Base-by-base conservation (phyloP, 2,329 filamentous ascomycete species). In the Aspergillus ibericus region DNA sequence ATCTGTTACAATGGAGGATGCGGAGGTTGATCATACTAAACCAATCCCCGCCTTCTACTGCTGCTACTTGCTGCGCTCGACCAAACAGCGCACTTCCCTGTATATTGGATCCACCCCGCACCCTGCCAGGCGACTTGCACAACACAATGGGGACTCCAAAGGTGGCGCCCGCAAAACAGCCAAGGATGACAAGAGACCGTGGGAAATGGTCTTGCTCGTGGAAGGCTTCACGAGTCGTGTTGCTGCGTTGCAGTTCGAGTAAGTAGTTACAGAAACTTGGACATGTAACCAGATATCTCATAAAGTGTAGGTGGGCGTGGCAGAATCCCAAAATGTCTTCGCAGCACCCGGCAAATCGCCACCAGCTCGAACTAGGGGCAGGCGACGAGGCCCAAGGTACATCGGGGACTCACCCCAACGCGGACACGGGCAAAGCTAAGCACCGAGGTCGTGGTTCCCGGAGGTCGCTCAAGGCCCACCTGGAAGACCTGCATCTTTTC, bases 41-140 rank as follows among this genome's bases (percentile, higher is more conserved):
- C 80, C 82, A 0, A 91, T 98, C 20, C 93, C 93, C 9, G 88
- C 93, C 1, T 88, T 97, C 64, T 98, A 98, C 72, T 92, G 91
- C 66, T 96, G 95, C 72, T 98, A 99, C 73, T 84, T 98, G 15
- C 84, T 98, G 35, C 89, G 93, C 18, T 97, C 93, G 0, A 92
- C 88, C 0, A 83, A 92, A 9, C 83, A 85, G 47, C 87, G 86
- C 70, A 82, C 84, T 27, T 78, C 74, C 47, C 82, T 93, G 27
- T 99, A 99, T 75, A 89, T 98, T 55, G 95, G 95, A 54, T 96
- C 91, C 44, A 98, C 95, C 1, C 93, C 93, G 0, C 87, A 97
- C 70, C 93, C 95, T 42, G 86, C 87, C 1, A 85, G 93, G 59
- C 89, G 95, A 13, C 82, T 98, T 22, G 87, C 86, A 61, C 95